Evolutionary conservation across 108 stramenopile genomes (phyloP), one percentile per base, ranked within the genome.

Genomic region (Cyclotella choctawhatcheeana): DNA sequence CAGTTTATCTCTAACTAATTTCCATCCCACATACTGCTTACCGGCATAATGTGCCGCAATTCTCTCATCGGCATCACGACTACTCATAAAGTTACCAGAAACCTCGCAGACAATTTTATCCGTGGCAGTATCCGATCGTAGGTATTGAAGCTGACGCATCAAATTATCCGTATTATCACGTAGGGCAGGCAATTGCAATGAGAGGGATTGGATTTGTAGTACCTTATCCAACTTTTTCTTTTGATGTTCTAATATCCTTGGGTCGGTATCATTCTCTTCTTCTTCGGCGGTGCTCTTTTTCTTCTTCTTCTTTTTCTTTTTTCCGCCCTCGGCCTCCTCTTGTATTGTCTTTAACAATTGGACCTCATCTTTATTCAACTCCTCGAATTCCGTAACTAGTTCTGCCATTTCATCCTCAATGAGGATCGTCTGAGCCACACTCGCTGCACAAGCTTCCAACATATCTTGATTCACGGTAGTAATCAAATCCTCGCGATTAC

Each of bases 21-120:
- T 93, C 95, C 95, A 96, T 20, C 95, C 95, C 0, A 93, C 88
- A 65, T 96, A 96, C 67, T 96, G 95, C 77, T 93, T 96, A 43
- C 95, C 95, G 0, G 95, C 91, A 79, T 92, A 96, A 78, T 96
- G 95, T 5, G 95, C 95, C 2, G 95, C 95, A 65, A 96, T 93
- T 14, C 95, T 80, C 61, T 96, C 95, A 73, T 96, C 95, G 48
- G 95, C 95, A 80, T 96, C 95, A 29, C 91, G 87, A 55, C 86
- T 78, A 56, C 83, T 86, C 92, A 96, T 93, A 64, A 93, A 93
- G 66, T 96, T 96, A 34, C 95, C 95, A 8, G 92, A 93, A 0
- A 96, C 92, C 40, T 93, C 89, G 61, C 95, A 96, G 10, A 96
- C 92, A 4, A 90, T 86, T 64, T 96, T 96, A 74, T 96, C 95